Conservation (phyloP, 208 protist species). For the Vickermania spadyakhi region DNA sequence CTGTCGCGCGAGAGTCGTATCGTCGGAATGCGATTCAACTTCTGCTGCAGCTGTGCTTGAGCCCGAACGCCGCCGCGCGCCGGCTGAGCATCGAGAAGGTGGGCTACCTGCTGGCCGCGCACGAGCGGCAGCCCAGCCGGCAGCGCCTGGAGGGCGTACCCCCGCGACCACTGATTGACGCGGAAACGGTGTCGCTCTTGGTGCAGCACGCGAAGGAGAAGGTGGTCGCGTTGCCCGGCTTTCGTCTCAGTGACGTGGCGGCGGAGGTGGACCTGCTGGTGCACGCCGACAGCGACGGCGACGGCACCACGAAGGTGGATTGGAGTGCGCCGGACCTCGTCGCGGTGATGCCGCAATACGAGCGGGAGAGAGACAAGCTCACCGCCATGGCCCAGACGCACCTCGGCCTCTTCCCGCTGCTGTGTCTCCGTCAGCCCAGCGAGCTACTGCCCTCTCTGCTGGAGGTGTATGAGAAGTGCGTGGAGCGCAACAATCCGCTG, state of each 20-base stretch:
- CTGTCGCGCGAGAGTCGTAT: slow-evolving; percentile 35
- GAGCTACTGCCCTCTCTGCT: slow-evolving; percentile 56
- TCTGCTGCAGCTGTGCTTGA: slow-evolving; percentile 40
- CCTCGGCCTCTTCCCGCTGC: slow-evolving; percentile 61
- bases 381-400: slow-evolving; percentile 33
- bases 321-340: slow-evolving; percentile 3
- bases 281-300: slow-evolving; percentile 2
- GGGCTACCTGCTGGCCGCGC: slow-evolving; percentile 21
- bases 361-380: slow-evolving; percentile 14
- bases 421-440: slow-evolving; percentile 62
- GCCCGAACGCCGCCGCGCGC: slow-evolving; percentile 34
- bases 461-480: slow-evolving; percentile 54
- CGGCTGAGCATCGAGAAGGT: slow-evolving; percentile 50
- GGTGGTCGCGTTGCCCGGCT: slow-evolving; percentile 38
- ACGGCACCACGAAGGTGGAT: neutral
- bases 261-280: slow-evolving; percentile 11
- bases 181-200: slow-evolving; percentile 32
- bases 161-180: slow-evolving; percentile 18
- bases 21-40: slow-evolving; percentile 52
- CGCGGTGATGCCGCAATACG: slow-evolving; percentile 5
- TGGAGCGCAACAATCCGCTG: slow-evolving; percentile 30
- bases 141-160: neutral
- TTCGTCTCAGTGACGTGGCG: neutral
- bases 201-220: slow-evolving; percentile 62
- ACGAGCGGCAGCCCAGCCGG: slow-evolving; percentile 6